Evolutionary conservation across 345 rosid species (phyloP).

Genomic region (thale cress (Arabidopsis thaliana)): DNA sequence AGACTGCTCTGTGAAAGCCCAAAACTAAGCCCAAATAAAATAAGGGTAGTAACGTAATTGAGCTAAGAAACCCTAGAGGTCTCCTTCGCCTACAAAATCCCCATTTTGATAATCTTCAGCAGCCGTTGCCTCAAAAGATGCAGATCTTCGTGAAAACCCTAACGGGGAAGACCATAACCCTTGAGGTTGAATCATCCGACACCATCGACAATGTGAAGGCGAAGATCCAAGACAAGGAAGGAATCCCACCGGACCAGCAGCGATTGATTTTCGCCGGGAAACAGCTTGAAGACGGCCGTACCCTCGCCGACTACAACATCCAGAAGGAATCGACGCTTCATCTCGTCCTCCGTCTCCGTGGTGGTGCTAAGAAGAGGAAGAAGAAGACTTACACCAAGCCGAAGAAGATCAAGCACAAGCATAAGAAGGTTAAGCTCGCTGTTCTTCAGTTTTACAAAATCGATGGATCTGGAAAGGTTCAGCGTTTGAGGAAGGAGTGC

Average conservation of each 20-base stretch:
- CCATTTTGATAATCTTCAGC: not conserved
- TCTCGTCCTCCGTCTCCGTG: constrained; percentile 51
- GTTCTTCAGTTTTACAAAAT: constrained; percentile 46
- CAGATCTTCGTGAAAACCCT: constrained; percentile 87
- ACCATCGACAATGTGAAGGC: constrained; percentile 51
- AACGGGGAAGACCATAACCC: constrained; percentile 76
- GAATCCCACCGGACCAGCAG: constrained; percentile 49
- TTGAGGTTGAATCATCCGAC: constrained; percentile 54
- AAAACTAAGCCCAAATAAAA: not conserved
- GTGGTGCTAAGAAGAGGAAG: constrained; percentile 53
- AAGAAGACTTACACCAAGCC: constrained; percentile 53
- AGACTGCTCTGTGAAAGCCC: not conserved
- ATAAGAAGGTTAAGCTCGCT: constrained; percentile 48
- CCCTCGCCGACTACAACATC: constrained; percentile 49
- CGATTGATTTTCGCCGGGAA: constrained; percentile 47
- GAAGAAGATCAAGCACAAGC: constrained; percentile 48
- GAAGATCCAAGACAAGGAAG: constrained; percentile 50
- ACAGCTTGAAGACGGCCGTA: constrained; percentile 49
- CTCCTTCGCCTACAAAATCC: not conserved
- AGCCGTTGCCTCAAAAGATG: constrained; percentile 46
- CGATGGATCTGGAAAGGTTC: constrained; percentile 46
- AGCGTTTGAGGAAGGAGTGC: constrained; percentile 47
- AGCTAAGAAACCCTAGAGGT: constrained; percentile 29
- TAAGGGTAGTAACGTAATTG: constrained; percentile 28
- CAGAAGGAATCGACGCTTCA: constrained; percentile 53